Evolutionary conservation across 139 green algal genomes (phyloP).

Genomic region (Chlamydomonas incerta): DNA sequence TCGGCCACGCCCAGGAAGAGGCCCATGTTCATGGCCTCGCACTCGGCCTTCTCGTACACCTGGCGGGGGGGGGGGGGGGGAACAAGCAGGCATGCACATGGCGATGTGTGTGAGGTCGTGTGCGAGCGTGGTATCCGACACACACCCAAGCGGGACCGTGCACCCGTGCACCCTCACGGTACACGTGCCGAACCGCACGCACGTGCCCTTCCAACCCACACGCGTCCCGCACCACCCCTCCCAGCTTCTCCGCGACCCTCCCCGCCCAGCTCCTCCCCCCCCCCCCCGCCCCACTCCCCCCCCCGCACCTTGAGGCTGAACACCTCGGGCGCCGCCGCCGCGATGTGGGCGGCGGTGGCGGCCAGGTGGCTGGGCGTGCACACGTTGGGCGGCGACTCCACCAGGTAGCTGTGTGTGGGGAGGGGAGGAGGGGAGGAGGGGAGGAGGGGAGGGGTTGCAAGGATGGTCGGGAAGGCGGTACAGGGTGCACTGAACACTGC

Average conservation of each 20-base stretch:
- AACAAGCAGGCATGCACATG: no score
- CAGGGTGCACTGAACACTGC: background rate
- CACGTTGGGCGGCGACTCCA: conserved; percentile 96
- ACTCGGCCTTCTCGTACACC: conserved; percentile 92
- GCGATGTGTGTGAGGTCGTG: no score
- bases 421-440: background rate
- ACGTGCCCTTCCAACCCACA: no score
- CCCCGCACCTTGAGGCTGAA: conserved; percentile 58
- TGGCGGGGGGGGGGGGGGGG: conserved; percentile 6
- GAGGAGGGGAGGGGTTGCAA: background rate
- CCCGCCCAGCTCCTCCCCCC: no score
- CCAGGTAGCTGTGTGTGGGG: conserved; percentile 80
- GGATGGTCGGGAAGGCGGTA: no score
- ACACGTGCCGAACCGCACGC: no score
- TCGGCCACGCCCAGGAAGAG: conserved; percentile 94
- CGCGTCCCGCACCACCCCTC: no score
- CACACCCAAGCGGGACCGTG: no score
- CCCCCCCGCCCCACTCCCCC: no score
- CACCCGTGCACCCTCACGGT: no score
- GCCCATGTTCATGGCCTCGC: conserved; percentile 94
- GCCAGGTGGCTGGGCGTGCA: conserved; percentile 92
- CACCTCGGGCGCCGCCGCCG: conserved; percentile 60
- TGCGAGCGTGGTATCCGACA: no score
- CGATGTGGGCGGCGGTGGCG: conserved; percentile 71
- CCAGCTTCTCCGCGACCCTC: no score